A percentile compares a stretch with the other conserved stretches of the same genome.
Evolutionary conservation across 163 green algal species (phyloP).

Genomic region (Scenedesmus sp.): DNA sequence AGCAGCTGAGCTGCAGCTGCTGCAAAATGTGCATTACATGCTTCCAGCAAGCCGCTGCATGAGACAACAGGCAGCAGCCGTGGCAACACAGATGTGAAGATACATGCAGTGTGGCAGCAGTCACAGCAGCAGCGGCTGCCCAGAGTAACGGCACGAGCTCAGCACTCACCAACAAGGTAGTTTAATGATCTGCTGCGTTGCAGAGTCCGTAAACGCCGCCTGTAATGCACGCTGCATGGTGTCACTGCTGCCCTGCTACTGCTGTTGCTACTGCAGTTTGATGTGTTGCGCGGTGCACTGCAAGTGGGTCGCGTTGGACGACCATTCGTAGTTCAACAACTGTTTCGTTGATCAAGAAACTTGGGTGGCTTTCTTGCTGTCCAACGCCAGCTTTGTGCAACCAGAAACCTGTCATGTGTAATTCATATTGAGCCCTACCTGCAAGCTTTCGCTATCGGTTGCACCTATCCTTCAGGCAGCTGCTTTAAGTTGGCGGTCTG

Average conservation of each 20-base stretch:
- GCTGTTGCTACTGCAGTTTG: slow-evolving; percentile 4
- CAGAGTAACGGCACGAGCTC: neutral
- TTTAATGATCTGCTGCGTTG: neutral
- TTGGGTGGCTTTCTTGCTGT: too few relatives aligned
- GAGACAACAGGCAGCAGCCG: neutral
- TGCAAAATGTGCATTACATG: neutral
- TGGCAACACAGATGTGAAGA: neutral
- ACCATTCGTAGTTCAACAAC: neutral
- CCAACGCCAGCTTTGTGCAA: neutral
- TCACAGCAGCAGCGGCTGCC: neutral
- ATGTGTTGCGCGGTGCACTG: neutral
- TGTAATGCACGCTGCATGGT: neutral
- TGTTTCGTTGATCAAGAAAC: neutral
- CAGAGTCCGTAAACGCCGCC: neutral
- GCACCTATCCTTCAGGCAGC: neutral
- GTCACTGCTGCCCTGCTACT: neutral
- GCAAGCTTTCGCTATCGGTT: neutral
- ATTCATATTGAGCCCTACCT: neutral
- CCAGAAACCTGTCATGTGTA: neutral
- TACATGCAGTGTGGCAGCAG: neutral
- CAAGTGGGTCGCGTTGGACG: neutral
- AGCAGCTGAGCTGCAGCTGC: neutral
- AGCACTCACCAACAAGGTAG: neutral
- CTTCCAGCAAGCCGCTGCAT: neutral
- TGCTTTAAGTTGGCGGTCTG: neutral